Base-by-base conservation (phyloP, 345 rosid species). In the Balakata baccata region DNA sequence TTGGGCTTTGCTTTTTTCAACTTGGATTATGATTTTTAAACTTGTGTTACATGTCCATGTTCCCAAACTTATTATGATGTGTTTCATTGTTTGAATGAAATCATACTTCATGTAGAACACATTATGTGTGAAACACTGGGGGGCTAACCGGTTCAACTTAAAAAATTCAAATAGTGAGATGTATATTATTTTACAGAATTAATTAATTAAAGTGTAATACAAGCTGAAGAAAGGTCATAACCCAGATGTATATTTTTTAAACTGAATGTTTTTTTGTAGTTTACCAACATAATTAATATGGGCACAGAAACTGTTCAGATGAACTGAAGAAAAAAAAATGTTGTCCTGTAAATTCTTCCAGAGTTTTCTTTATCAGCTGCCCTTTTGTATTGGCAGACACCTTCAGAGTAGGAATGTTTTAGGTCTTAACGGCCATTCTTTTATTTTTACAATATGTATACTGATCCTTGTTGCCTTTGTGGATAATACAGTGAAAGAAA, bases 401-500 rank as follows among this genome's bases (percentile, higher is more conserved):
- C 16, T 23, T 22, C 46, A 22, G 46, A 57, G 13, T 39, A 59
- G 38, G n/a, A 14, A 29, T 29, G 34, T 71, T 14, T 68, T 71
- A 49, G 56, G 61, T 38, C n/a, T 76, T 64, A 13, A 49, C 25
- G 0, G 11, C 3, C 69, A n/a, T 38, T n/a, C 61, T 54, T 66
- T 9, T 60, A 46, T 46, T 17, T 17, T 52, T 62, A n/a, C 68
- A 17, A 38, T 46, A 49, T 8, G 23, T 60, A 58, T 72, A 20
- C 66, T 78, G 72, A 78, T 61, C 18, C 64, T 20, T 25, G 37
- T 71, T 76, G 56, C 43, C 75, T 57, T 74, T 76, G 51, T 70
- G 54, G 50, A 66, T 38, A 74, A 68, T 71, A 3, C 85, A 95
- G 99, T 95, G 74, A 91, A 86, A 82, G 99, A 92, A 78, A 95